These are phyloP conservation scores for Circinella umbellata DNA, from an alignment of 371 early-diverging fungal genomes.

Conservation along the genomic window DNA sequence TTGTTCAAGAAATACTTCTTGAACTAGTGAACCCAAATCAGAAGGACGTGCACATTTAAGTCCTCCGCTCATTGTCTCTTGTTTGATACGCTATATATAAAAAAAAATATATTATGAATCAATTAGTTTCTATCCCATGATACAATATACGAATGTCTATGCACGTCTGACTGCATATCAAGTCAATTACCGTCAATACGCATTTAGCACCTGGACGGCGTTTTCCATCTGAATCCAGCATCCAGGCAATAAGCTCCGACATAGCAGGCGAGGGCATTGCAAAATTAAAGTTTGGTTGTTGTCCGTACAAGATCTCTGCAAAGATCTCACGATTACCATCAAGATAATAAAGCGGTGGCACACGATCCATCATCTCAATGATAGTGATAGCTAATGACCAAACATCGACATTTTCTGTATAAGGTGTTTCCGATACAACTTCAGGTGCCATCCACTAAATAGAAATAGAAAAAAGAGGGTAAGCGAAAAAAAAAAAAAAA, in stretches of 20 bases:
- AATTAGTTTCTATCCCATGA: background rate
- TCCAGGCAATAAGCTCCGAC: slow-evolving; percentile 40
- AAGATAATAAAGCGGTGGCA: slow-evolving; percentile 54
- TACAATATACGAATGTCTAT: no score
- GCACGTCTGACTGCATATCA: no score
- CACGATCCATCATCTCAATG: slow-evolving; percentile 62
- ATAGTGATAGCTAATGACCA: slow-evolving; percentile 58
- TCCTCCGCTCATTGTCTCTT: slow-evolving; percentile 29
- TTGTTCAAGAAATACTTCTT: slow-evolving; percentile 46
- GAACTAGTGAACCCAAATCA: slow-evolving; percentile 47
- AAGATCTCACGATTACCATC: slow-evolving; percentile 50
- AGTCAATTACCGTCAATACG: slow-evolving; percentile 38
- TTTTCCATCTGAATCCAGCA: slow-evolving; percentile 42
- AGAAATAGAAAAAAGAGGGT: background rate
- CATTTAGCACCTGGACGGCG: slow-evolving; percentile 42
- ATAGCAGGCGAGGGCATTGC: slow-evolving; percentile 41
- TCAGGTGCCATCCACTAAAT: slow-evolving; percentile 60
- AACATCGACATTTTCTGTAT: slow-evolving; percentile 53
- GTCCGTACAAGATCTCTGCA: slow-evolving; percentile 48
- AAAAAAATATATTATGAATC: background rate
- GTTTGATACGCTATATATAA: slow-evolving; percentile 31
- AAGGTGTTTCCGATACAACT: slow-evolving; percentile 45
- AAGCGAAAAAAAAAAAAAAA: background rate
- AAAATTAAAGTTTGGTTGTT: slow-evolving; percentile 50
- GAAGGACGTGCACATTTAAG: slow-evolving; percentile 43